phyloP scores from a whole-genome alignment of 257 asterid genomes.

The Cruciata laevipes region DNA sequence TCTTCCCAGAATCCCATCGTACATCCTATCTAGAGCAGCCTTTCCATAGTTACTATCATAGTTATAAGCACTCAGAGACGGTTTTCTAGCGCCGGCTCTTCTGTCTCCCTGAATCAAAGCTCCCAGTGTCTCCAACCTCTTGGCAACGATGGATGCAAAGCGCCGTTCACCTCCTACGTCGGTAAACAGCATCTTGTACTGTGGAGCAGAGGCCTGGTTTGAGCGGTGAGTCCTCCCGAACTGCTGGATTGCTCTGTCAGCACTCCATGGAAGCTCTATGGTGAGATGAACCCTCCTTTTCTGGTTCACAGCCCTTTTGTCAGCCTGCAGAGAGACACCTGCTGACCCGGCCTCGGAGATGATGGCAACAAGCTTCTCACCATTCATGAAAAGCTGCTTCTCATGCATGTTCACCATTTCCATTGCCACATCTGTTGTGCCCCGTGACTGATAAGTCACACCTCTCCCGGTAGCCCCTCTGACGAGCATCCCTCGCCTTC shows the following conservation, averaged over 20 bases:
- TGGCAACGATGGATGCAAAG: constrained; percentile 95
- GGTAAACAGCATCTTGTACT: constrained; percentile 84
- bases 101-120: constrained; percentile 99
- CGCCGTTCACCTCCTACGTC: constrained; percentile 98
- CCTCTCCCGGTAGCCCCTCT: constrained; percentile 85
- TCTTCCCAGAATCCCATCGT: constrained; percentile 81
- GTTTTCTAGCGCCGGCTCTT: constrained; percentile 68
- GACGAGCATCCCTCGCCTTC: constrained; percentile 94
- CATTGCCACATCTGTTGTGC: constrained; percentile 92
- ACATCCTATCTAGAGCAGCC: constrained; percentile 63
- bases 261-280: constrained; percentile 97
- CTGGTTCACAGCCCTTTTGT: constrained; percentile 91
- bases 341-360: constrained; percentile 99
- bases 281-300: constrained; percentile 94
- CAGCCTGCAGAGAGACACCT: constrained; percentile 99
- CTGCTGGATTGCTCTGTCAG: constrained; percentile 96
- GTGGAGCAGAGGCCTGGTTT: constrained; percentile 97
- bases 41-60: constrained; percentile 87
- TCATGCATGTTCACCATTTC: constrained; percentile 99
- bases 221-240: constrained; percentile 99
- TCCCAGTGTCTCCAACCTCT: constrained; percentile 91
- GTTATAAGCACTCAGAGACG: constrained; percentile 87
- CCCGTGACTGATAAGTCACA: constrained; percentile 87
- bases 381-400: constrained; percentile 91
- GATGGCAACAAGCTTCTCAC: constrained; percentile 80